Evolutionary conservation across 371 early-diverging fungal species (phyloP).

Genomic region (Circinella umbellata): DNA sequence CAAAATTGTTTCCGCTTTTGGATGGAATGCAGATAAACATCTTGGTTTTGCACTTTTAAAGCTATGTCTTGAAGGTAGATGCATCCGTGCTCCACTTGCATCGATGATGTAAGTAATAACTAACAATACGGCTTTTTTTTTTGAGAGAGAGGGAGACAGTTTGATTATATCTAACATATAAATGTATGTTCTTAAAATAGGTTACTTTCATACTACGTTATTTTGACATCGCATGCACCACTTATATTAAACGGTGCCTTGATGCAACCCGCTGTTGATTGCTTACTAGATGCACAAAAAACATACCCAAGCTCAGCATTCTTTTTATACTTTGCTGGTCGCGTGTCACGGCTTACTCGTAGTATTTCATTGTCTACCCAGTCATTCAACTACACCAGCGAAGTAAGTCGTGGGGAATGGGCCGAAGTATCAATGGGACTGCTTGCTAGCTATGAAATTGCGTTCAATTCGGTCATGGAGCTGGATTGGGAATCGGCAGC

Average conservation of each 20-base stretch:
- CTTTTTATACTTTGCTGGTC: slow-evolving; percentile 63
- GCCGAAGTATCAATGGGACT: slow-evolving; percentile 37
- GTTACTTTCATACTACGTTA: slow-evolving; percentile 33
- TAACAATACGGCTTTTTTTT: background rate
- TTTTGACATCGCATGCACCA: slow-evolving; percentile 31
- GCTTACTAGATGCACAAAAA: slow-evolving; percentile 52
- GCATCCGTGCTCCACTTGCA: slow-evolving; percentile 59
- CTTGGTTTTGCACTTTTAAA: slow-evolving; percentile 61
- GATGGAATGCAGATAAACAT: slow-evolving; percentile 59
- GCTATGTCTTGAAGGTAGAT: slow-evolving; percentile 51
- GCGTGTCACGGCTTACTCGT: slow-evolving; percentile 46
- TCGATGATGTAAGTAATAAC: slow-evolving; percentile 51
- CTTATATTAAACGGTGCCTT: slow-evolving; percentile 26
- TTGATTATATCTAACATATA: no score
- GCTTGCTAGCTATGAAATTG: slow-evolving; percentile 59
- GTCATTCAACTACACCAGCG: slow-evolving; percentile 44
- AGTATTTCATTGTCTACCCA: slow-evolving; percentile 41
- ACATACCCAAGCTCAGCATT: slow-evolving; percentile 58
- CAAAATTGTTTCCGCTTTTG: slow-evolving; percentile 55
- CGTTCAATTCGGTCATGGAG: slow-evolving; percentile 54
- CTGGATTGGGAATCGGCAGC: slow-evolving; percentile 55
- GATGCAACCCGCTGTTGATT: slow-evolving; percentile 50
- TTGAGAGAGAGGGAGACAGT: background rate
- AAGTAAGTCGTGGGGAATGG: slow-evolving; percentile 46
- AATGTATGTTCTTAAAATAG: slow-evolving; percentile 14